Base-by-base conservation (phyloP, 148 eudicot species). In the Rhododendron vialii region DNA sequence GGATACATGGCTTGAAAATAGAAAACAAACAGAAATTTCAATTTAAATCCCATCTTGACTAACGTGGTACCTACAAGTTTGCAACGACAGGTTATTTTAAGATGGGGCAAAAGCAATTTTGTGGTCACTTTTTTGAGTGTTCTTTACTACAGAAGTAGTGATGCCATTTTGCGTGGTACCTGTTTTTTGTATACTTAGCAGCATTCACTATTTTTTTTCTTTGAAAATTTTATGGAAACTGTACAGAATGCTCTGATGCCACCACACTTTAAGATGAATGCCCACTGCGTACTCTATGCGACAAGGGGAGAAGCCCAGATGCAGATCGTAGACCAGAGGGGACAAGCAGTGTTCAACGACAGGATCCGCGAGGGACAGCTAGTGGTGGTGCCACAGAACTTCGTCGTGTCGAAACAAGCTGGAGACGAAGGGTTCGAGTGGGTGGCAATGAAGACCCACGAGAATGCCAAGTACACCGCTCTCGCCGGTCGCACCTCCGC, bases 331-430 rank as follows among this genome's bases (percentile, higher is more conserved):
- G 85, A 93, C 91, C 85, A 92, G 85, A 82, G 84, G 3, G 98
- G 98, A 26, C 80, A 90, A 77, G 78, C 91, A 0, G 92, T 95
- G 84, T 94, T 95, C 85, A 90, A 95, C 80, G 92, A 89, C 22
- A 88, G 83, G 73, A 51, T 96, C n/a, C 86, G 81, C 3, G 88
- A 90, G 88, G 96, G 98, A 0, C 99, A 96, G 41, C 24, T 93
- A 0, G 87, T 96, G 89, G 92, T 93, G 50, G 90, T 94, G 6
- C 99, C 99, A 15, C 98, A 95, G 80, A 91, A 92, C 90, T 95
- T 88, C 41, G 98, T 92, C 0, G 90, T 89, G 22, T 84, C 90
- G 73, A 92, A 89, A 73, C 93, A 91, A 81, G 98, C 98, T 0
- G 88, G 91, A 15, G 89, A 92, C 38, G 91, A 90, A 73, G 98